These are phyloP conservation scores for Hygrocybe coccinea DNA, from an alignment of 768 basidiomycete genomes.

Conservation along the genomic window DNA sequence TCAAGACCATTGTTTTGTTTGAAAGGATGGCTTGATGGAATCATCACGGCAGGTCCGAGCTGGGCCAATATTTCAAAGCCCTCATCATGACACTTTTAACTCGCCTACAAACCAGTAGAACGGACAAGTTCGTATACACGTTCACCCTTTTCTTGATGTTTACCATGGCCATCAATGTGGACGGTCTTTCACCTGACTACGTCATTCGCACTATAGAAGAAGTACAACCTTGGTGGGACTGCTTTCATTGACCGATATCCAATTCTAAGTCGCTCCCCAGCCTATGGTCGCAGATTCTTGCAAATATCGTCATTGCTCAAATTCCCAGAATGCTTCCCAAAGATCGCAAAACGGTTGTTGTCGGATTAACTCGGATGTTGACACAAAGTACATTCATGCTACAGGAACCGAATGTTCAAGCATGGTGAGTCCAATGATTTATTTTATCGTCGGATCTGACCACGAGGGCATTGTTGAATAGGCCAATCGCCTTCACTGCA, in stretches of 20 bases:
- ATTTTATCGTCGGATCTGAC: neutral
- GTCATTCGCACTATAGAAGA: conserved; percentile 73
- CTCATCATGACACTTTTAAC: conserved; percentile 75
- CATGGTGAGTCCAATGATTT: conserved; percentile 49
- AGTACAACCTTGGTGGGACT: conserved; percentile 80
- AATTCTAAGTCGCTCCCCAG: conserved; percentile 18
- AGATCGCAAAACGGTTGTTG: conserved; percentile 79
- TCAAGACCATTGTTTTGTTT: neutral
- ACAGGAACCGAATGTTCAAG: conserved; percentile 52
- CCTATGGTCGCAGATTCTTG: conserved; percentile 76
- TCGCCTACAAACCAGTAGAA: conserved; percentile 83
- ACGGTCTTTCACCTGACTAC: conserved; percentile 73
- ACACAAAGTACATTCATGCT: conserved; percentile 71
- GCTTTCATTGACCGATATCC: neutral
- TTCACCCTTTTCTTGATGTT: conserved; percentile 78
- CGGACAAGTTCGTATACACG: conserved; percentile 79
- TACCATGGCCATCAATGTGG: conserved; percentile 67
- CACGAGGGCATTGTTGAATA: conserved; percentile 24
- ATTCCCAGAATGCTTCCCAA: conserved; percentile 73
- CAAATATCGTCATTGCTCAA: conserved; percentile 75
- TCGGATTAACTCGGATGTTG: conserved; percentile 76
- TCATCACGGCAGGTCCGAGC: conserved; percentile 41
- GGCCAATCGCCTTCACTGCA: conserved; percentile 65
- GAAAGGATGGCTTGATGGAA: neutral
- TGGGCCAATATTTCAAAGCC: conserved; percentile 71